phyloP scores from a whole-genome alignment of 768 basidiomycete species.

The Lactarius hengduanensis region DNA sequence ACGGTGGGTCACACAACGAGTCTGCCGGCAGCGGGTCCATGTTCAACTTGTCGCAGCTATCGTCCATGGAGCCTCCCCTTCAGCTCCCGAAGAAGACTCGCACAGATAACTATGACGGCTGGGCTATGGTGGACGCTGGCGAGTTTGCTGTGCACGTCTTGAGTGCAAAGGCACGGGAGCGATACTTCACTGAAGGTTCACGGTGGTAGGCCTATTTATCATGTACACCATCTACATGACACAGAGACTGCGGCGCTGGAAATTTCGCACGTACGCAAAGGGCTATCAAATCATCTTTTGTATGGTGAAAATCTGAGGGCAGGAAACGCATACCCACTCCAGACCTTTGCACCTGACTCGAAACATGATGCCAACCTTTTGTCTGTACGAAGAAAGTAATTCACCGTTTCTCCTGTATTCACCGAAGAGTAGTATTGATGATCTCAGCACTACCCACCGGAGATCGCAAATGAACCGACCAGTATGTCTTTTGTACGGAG shows the following conservation, averaged over 20 bases:
- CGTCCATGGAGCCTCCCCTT: slow-evolving; percentile 56
- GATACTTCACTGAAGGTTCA: slow-evolving; percentile 52
- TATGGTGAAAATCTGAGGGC: not conserved
- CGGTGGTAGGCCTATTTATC: slow-evolving; percentile 32
- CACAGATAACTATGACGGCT: slow-evolving; percentile 61
- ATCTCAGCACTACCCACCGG: not conserved
- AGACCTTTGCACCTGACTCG: not conserved
- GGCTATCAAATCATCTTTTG: not conserved
- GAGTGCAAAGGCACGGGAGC: slow-evolving; percentile 61
- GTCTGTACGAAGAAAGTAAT: not conserved
- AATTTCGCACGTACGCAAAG: not conserved
- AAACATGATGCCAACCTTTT: not conserved
- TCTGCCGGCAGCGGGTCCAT: not conserved
- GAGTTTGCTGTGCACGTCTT: slow-evolving; percentile 78
- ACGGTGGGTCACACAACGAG: slow-evolving; percentile 46
- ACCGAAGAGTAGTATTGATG: not conserved
- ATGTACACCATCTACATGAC: not conserved
- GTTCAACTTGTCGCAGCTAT: slow-evolving; percentile 44
- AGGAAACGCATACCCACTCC: not conserved
- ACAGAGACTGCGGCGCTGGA: not conserved
- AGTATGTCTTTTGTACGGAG: not conserved
- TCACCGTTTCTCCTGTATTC: not conserved
- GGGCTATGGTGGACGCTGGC: slow-evolving; percentile 84
- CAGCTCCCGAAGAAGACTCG: slow-evolving; percentile 62
- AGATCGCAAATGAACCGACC: not conserved